Conservation (phyloP, 805 yeast species). For the Metschnikowia drakensbergensis region DNA sequence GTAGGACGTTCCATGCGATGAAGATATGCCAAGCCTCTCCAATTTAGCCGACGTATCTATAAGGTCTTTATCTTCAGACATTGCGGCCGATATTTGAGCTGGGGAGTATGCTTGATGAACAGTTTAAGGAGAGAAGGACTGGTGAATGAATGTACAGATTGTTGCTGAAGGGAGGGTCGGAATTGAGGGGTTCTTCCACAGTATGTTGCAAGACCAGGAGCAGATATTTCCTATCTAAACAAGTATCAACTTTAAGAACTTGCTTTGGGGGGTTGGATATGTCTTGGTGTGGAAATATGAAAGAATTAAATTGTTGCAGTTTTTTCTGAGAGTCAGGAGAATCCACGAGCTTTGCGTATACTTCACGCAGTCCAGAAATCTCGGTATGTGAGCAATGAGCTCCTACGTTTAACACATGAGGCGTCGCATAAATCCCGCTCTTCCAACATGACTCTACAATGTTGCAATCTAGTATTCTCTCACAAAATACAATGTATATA, state of each 20-base stretch:
- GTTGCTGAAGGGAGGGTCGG: background rate
- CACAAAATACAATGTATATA: background rate
- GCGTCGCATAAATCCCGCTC: background rate
- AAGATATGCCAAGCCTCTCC: slow-evolving; percentile 13
- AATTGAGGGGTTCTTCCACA: background rate
- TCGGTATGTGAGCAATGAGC: background rate
- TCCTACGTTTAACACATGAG: background rate
- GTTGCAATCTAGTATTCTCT: no score
- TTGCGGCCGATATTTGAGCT: background rate
- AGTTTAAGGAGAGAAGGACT: background rate
- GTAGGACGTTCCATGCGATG: slow-evolving; percentile 13
- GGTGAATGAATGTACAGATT: background rate
- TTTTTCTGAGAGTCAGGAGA: slow-evolving; percentile 4
- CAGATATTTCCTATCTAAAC: background rate
- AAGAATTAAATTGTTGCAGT: background rate
- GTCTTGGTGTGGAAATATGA: background rate
- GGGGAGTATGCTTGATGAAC: background rate
- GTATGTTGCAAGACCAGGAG: background rate
- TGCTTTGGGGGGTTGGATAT: background rate
- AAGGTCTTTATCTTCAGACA: slow-evolving; percentile 13
- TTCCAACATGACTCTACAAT: no score
- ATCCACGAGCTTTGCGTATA: slow-evolving; percentile 3
- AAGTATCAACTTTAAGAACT: background rate
- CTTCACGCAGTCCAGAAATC: slow-evolving; percentile 4
- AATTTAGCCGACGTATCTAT: slow-evolving; percentile 14